Evolutionary conservation across 2,329 filamentous ascomycete genomes (phyloP).

Genomic region (Rhinocladiella mackenziei): DNA sequence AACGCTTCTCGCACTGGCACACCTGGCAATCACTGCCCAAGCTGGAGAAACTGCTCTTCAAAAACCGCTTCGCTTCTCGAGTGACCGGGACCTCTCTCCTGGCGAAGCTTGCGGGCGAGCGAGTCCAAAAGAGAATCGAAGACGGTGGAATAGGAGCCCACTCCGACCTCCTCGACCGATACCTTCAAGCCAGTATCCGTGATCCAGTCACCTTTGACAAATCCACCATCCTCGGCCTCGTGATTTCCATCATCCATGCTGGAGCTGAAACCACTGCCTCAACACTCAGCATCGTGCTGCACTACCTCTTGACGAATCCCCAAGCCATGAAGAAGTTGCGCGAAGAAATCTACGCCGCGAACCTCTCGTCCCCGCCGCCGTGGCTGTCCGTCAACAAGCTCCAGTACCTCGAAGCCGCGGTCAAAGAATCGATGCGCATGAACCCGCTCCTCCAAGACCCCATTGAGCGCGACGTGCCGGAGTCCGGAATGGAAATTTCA

Average conservation of each 20-base stretch:
- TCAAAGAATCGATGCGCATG: conserved; percentile 48
- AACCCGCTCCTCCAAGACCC: conserved; percentile 39
- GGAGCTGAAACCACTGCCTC: conserved; percentile 77
- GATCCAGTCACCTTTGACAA: conserved; percentile 7
- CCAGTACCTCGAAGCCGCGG: conserved; percentile 44
- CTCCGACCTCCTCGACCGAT: conserved; percentile 18
- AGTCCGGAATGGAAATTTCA: conserved; percentile 42
- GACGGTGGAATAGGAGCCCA: conserved; percentile 19
- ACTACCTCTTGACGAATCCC: conserved; percentile 29
- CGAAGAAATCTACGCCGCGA: conserved; percentile 34
- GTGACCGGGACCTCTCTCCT: conserved; percentile 61
- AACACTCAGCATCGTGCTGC: conserved; percentile 51
- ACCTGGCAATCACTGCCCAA: conserved; percentile 10
- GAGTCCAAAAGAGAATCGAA: conserved; percentile 56
- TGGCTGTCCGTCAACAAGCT: conserved; percentile 49
- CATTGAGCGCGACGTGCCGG: conserved; percentile 37
- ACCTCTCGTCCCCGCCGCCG: conserved; percentile 69
- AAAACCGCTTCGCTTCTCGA: conserved; percentile 63
- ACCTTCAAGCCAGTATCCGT: conserved; percentile 13
- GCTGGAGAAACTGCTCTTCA: conserved; percentile 53
- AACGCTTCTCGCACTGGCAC: conserved; percentile 15
- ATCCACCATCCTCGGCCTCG: conserved; percentile 14
- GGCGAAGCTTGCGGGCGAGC: conserved; percentile 60
- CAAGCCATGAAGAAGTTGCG: conserved; percentile 26
- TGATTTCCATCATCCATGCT: conserved; percentile 49